phyloP scores from a whole-genome alignment of 1,284 basidiomycete genomes.

The Malassezia pachydermatis region DNA sequence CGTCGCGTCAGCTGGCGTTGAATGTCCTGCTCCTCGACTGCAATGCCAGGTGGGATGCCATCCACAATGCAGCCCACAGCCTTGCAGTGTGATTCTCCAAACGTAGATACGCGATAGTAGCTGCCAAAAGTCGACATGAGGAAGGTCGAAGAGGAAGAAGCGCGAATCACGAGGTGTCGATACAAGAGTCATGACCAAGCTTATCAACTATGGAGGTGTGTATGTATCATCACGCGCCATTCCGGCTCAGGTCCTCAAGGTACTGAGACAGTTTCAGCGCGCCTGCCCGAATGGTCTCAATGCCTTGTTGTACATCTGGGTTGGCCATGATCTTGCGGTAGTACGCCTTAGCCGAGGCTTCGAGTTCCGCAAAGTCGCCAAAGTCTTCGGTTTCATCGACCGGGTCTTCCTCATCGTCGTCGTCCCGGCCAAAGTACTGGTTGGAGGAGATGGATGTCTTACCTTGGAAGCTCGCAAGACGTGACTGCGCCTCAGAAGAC shows the following conservation, averaged over 20 bases:
- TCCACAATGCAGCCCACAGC: conserved; percentile 96
- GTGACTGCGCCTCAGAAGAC: conserved; percentile 65
- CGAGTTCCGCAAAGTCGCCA: conserved; percentile 33
- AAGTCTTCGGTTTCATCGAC: conserved; percentile 32
- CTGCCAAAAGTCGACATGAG: conserved; percentile 85
- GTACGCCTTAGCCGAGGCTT: conserved; percentile 41
- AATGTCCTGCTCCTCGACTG: conserved; percentile 70
- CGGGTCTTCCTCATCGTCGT: conserved; percentile 54
- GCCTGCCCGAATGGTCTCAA: conserved; percentile 42
- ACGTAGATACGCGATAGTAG: conserved; percentile 87
- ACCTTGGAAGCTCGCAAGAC: conserved; percentile 76
- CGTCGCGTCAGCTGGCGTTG: conserved; percentile 84
- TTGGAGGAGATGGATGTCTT: conserved; percentile 81
- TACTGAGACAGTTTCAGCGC: conserved; percentile 46
- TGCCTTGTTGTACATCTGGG: conserved; percentile 45
- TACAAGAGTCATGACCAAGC: neutral
- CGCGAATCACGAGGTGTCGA: neutral
- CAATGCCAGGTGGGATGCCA: conserved; percentile 84
- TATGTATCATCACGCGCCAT: conserved; percentile 29
- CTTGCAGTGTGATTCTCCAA: conserved; percentile 92
- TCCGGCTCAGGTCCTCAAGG: conserved; percentile 44
- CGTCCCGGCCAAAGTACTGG: conserved; percentile 66
- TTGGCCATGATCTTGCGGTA: conserved; percentile 46
- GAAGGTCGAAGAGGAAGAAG: neutral
- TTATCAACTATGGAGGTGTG: conserved; percentile 16